Evolutionary conservation across 2,329 filamentous ascomycete genomes (phyloP).

Genomic region (Penicillium griseofulvum): DNA sequence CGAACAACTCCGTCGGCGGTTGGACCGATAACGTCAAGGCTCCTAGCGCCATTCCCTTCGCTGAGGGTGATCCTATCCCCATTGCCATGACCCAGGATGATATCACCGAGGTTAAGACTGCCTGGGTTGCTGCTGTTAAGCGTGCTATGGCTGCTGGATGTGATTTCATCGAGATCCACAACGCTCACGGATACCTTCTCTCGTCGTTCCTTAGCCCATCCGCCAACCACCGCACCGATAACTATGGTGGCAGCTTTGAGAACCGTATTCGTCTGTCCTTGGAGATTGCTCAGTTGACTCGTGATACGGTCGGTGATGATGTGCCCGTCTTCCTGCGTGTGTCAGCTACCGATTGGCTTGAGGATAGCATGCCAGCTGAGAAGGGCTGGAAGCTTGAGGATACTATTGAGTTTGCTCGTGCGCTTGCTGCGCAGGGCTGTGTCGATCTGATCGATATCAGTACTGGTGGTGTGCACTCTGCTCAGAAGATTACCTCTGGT

Average conservation of each 20-base stretch:
- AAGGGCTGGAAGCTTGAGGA: constrained; percentile 68
- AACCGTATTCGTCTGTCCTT: constrained; percentile 67
- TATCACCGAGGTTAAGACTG: constrained; percentile 63
- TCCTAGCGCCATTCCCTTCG: constrained; percentile 62
- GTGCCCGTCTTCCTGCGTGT: constrained; percentile 74
- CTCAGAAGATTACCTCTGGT: constrained; percentile 44
- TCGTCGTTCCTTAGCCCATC: constrained; percentile 67
- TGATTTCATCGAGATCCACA: constrained; percentile 77
- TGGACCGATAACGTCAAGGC: constrained; percentile 56
- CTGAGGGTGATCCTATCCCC: constrained; percentile 59
- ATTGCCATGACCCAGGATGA: constrained; percentile 68
- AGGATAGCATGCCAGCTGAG: constrained; percentile 57
- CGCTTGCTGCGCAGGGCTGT: constrained; percentile 65
- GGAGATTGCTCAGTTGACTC: constrained; percentile 63
- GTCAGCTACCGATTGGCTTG: constrained; percentile 72
- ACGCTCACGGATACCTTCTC: constrained; percentile 74
- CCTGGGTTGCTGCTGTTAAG: constrained; percentile 59
- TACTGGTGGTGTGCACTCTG: constrained; percentile 66
- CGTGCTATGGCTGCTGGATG: constrained; percentile 67
- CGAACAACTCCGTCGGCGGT: constrained; percentile 55
- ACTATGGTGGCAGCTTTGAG: constrained; percentile 52
- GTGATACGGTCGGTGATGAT: constrained; percentile 60
- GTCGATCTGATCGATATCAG: constrained; percentile 84
- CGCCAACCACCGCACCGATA: constrained; percentile 65
- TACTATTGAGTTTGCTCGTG: constrained; percentile 60